These are phyloP conservation scores for Marvania coccoides DNA, from an alignment of 139 green algal genomes.

Conservation along the genomic window DNA sequence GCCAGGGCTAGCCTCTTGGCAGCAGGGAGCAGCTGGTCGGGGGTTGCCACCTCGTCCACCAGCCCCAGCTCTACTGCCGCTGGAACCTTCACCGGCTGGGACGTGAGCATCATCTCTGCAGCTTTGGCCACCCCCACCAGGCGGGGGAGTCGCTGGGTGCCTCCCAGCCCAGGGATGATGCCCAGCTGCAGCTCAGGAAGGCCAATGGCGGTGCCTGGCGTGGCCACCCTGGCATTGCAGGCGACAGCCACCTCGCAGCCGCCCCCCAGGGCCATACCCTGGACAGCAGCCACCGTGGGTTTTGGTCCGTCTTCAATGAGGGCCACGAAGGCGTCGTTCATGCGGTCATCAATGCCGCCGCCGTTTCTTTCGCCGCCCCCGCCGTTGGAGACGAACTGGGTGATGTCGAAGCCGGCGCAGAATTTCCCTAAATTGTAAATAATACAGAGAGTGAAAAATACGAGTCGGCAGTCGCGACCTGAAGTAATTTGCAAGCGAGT, in stretches of 20 bases:
- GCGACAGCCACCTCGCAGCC: conserved; percentile 92
- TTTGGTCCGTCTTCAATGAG: conserved; percentile 79
- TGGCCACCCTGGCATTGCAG: conserved; percentile 70
- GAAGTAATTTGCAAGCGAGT: no score
- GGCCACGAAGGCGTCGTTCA: conserved; percentile 60
- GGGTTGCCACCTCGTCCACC: conserved; percentile 75
- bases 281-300: conserved; percentile 82
- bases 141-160: conserved; percentile 93
- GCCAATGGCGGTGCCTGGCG: conserved; percentile 67
- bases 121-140: conserved; percentile 89
- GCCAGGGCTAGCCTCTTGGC: conserved; percentile 64
- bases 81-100: conserved; percentile 55
- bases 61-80: conserved; percentile 72
- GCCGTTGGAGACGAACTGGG: conserved; percentile 44
- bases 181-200: conserved; percentile 94
- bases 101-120: conserved; percentile 93
- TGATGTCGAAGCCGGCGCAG: conserved; percentile 92
- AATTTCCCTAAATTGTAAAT: conserved; percentile 54
- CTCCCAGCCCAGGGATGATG: conserved; percentile 97
- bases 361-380: no score
- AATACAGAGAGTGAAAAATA: background rate
- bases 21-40: conserved; percentile 48
- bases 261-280: conserved; percentile 80
- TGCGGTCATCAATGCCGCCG: conserved; percentile 57
- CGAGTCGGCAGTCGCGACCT: no score